Evolutionary conservation across 2,329 filamentous ascomycete genomes (phyloP).

Genomic region (Elsinoe batatas): DNA sequence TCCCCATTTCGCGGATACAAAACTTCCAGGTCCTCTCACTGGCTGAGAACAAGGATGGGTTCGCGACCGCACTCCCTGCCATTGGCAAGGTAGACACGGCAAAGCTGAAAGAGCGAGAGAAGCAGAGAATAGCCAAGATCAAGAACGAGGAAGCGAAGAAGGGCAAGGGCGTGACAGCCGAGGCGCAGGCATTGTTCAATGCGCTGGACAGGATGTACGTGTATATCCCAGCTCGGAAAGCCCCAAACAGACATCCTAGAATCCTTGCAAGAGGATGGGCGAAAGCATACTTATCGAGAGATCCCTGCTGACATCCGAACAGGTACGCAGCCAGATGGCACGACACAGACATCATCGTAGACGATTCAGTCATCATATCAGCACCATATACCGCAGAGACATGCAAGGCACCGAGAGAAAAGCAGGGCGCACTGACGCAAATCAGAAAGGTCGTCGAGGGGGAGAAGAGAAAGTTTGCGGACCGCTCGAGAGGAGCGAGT

Average conservation of each 20-base stretch:
- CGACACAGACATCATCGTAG: constrained; percentile 48
- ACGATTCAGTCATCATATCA: constrained; percentile 49
- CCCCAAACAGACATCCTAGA: not conserved
- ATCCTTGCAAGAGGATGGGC: not conserved
- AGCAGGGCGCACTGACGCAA: constrained; percentile 32
- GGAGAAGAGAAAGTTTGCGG: constrained; percentile 34
- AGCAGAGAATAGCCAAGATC: constrained; percentile 45
- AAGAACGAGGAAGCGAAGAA: constrained; percentile 49
- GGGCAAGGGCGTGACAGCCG: constrained; percentile 51
- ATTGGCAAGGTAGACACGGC: constrained; percentile 46
- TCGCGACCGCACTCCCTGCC: constrained; percentile 31
- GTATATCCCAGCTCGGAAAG: not conserved
- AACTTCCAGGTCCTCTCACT: constrained; percentile 46
- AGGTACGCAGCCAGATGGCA: constrained; percentile 50
- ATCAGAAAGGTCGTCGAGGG: constrained; percentile 39
- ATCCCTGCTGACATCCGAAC: not conserved
- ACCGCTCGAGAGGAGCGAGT: constrained; percentile 15
- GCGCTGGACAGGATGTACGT: constrained; percentile 47
- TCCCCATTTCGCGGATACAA: constrained; percentile 50
- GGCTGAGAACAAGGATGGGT: constrained; percentile 26
- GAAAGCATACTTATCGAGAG: not conserved
- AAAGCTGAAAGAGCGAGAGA: constrained; percentile 46
- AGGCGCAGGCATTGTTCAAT: constrained; percentile 56
- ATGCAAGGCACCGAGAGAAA: constrained; percentile 37
- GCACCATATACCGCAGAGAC: constrained; percentile 50